Evolutionary conservation across 495 filamentous ascomycete species (phyloP), one percentile per base, ranked within the genome.

Genomic region (Parachaetomium inaequale): DNA sequence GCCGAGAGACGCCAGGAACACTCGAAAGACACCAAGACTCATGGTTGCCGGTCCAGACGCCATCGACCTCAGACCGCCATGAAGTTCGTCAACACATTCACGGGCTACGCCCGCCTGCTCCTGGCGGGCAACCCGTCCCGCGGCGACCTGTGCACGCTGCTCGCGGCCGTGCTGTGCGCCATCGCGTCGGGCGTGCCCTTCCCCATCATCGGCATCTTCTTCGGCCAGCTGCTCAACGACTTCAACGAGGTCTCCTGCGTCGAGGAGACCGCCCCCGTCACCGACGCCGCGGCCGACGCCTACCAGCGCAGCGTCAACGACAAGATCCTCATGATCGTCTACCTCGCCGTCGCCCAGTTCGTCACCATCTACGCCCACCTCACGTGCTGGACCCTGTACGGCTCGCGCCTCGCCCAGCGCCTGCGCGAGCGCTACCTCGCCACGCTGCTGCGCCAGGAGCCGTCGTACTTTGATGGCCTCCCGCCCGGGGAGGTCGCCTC

Each of bases 121-220:
- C 69, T 72, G 42, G 71, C 72, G 34, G 75, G 62, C 50, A 70
- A 74, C 50, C 75, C 75, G 10, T 68, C 66, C 40, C 63, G 58
- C 51, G 25, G 59, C 57, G 85, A 87, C 63, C 64, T 80, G 21
- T 61, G 74, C 43, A 70, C 82, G 46, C 73, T 88, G n/a, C n/a
- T 72, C 21, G 65, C 75, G 8, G 87, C 84, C 32, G 70, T 82
- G 51, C 32, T 84, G 11, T 72, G 76, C 45, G 79, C 87, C 32
- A 80, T 86, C 28, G 86, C 78, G 12, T 82, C 87, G 12, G 87
- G 87, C 56, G 82, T 87, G 1, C 87, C 87, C 14, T 88, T 89
- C 55, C 87, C 86, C 15, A 72, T 89, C 26, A 84, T 89, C 40
- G 85, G 83, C 25, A 84, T 90, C 59, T 69, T 89, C 34, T 90